These are phyloP conservation scores for Argentina anserina DNA, from an alignment of 306 rosid genomes.

Conservation along the genomic window DNA sequence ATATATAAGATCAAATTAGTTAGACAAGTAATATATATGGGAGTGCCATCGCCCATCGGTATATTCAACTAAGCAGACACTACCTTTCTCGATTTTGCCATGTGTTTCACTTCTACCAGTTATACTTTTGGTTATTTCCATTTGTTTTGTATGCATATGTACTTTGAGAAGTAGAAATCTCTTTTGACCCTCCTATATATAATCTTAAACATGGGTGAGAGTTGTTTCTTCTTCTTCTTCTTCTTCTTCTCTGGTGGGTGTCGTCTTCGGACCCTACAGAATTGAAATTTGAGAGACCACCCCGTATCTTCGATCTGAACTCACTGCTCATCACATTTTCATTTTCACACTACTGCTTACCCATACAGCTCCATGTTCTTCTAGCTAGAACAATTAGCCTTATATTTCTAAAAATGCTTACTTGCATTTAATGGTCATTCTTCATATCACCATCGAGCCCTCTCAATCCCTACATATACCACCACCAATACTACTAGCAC, in stretches of 20 bases:
- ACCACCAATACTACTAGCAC: constrained; percentile 7
- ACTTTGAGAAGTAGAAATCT: background rate
- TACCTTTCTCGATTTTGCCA: constrained; percentile 7
- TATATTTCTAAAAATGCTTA: constrained; percentile 26
- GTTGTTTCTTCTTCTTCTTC: constrained; percentile 32
- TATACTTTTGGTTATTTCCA: background rate
- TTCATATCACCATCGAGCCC: constrained; percentile 11
- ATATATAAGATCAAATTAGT: background rate
- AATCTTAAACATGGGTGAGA: constrained; percentile 18
- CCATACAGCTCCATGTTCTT: constrained; percentile 61
- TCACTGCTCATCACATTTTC: constrained; percentile 18
- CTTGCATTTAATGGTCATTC: constrained; percentile 53
- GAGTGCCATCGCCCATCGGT: constrained; percentile 53
- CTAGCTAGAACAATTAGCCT: constrained; percentile 22
- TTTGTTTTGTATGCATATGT: background rate
- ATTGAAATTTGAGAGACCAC: constrained; percentile 35
- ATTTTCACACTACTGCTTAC: constrained; percentile 30
- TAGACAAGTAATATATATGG: constrained; percentile 40
- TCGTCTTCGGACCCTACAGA: constrained; percentile 49
- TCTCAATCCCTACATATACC: constrained; percentile 4
- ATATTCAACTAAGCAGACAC: constrained; percentile 15
- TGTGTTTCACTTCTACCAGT: constrained; percentile 8
- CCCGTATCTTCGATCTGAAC: constrained; percentile 21
- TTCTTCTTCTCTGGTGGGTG: constrained; percentile 29
- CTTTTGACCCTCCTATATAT: constrained; percentile 19